Base-by-base conservation (phyloP, 768 basidiomycete species). In the Neoboletus brunneissimus region DNA sequence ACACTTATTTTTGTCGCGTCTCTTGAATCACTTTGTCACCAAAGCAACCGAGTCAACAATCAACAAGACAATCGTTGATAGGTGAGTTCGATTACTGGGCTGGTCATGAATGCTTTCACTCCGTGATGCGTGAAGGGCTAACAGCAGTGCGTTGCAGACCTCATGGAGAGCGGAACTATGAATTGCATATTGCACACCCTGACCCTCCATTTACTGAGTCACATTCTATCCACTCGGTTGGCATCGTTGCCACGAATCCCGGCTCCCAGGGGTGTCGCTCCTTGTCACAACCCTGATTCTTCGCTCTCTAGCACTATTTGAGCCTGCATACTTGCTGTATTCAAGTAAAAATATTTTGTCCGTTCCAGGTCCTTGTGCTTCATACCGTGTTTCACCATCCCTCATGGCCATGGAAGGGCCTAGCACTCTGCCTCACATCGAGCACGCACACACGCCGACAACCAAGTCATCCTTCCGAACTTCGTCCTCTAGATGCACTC, bases 101-200 rank as follows among this genome's bases (percentile, higher is more conserved):
- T 29, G 18, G 32, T n/a, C 10, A 18, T 18, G 16, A 11, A 3
- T 5, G 20, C 27, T 47, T 42, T 29, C 23, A 35, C 6, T 4
- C 16, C 23, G 12, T 29, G 2, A 31, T 37, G n/a, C n/a, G 18
- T 42, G 53, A 31, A 43, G 34, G 41, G 35, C 23, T 22, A 27
- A 49, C 44, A 5, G 12, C 15, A 13, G 20, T 44, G 20, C 8
- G 42, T 48, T 54, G 40, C 43, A 32, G 45, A 40, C 52, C 47
- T 54, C 50, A 18, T 64, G 62, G 34, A 20, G 29, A 7, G 48
- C 48, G 49, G 44, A 45, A 22, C 20, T 32, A 53, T 53, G 55
- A 50, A 54, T 46, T 49, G 20, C 54, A 23, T 15, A 43, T 46
- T 22, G 6, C 45, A 48, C 15, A 53, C 54, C 54, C 57, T 57